Percentiles rank a stretch among this genome's conserved stretches.
Evolutionary conservation across 1,284 basidiomycete species (phyloP).

Genomic region (Fistulina hepatica): DNA sequence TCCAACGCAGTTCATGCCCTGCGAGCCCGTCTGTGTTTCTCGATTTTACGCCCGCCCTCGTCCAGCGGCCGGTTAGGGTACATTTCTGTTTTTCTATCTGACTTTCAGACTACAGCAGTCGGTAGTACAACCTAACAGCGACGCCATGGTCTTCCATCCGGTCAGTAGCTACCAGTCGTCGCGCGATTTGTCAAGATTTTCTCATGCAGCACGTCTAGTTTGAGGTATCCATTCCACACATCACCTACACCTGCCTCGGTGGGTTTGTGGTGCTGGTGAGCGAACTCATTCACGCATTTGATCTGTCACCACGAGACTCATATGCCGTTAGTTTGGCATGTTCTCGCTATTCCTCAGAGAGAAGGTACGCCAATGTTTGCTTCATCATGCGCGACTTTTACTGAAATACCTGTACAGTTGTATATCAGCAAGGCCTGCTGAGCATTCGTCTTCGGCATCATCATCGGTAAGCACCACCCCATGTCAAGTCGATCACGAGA

Average conservation of each 20-base stretch:
- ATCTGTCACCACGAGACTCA: background rate
- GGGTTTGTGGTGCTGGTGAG: conserved; percentile 66
- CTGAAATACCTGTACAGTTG: conserved; percentile 31
- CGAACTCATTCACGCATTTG: background rate
- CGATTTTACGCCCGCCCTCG: too few species aligned
- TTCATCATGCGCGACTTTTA: background rate
- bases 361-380: conserved; percentile 40
- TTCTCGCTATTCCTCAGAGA: conserved; percentile 91
- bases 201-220: too few species aligned
- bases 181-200: too few species aligned
- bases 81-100: too few species aligned
- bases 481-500: too few species aligned
- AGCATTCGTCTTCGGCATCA: conserved; percentile 91
- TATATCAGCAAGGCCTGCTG: conserved; percentile 97
- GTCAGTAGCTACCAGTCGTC: too few species aligned
- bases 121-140: too few species aligned
- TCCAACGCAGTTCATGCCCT: too few species aligned
- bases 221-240: conserved; percentile 57
- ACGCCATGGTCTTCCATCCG: too few species aligned
- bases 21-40: too few species aligned
- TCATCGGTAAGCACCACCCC: conserved; percentile 62
- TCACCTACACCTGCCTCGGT: conserved; percentile 76
- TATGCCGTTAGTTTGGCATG: conserved; percentile 72
- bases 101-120: too few species aligned
- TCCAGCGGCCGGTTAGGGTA: too few species aligned